Percentiles rank a stretch among this genome's conserved stretches.
Evolutionary conservation across 139 green algal genomes (phyloP).

Genomic region (Asterochloris sp.): DNA sequence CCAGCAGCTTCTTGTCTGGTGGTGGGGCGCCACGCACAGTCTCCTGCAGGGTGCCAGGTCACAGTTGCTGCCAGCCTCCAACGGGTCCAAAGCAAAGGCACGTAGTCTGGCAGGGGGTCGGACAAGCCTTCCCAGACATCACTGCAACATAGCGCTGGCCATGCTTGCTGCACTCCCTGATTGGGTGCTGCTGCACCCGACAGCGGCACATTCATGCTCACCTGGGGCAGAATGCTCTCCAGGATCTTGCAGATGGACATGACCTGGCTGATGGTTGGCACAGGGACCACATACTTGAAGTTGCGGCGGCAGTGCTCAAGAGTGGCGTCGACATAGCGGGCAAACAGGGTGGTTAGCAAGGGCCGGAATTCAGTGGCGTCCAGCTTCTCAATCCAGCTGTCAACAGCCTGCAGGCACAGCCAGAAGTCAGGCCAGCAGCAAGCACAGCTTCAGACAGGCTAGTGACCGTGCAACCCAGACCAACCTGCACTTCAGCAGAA

Average conservation of each 20-base stretch:
- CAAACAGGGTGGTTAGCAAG: conserved; percentile 82
- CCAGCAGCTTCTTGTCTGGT: conserved; percentile 81
- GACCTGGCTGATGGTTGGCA: conserved; percentile 77
- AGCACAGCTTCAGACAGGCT: no score
- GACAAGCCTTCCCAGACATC: neutral
- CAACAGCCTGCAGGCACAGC: conserved; percentile 36
- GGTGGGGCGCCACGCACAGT: conserved; percentile 46
- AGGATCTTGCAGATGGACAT: conserved; percentile 92
- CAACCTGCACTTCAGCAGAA: no score
- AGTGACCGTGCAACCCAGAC: no score
- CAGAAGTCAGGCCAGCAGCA: no score
- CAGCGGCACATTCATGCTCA: conserved; percentile 21
- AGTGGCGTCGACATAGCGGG: conserved; percentile 77
- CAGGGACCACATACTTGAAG: conserved; percentile 77
- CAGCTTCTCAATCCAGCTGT: conserved; percentile 77
- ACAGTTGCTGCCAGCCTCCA: no score
- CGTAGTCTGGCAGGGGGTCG: no score
- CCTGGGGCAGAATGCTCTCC: conserved; percentile 81
- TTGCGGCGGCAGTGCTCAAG: conserved; percentile 84
- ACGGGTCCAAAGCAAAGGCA: no score
- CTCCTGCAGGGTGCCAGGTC: conserved; percentile 10
- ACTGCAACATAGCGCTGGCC: no score
- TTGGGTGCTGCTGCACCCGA: conserved; percentile 58
- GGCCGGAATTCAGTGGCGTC: conserved; percentile 70
- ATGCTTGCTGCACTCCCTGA: conserved; percentile 77